phyloP scores from a whole-genome alignment of 345 rosid species.

The Nasturtium officinale region DNA sequence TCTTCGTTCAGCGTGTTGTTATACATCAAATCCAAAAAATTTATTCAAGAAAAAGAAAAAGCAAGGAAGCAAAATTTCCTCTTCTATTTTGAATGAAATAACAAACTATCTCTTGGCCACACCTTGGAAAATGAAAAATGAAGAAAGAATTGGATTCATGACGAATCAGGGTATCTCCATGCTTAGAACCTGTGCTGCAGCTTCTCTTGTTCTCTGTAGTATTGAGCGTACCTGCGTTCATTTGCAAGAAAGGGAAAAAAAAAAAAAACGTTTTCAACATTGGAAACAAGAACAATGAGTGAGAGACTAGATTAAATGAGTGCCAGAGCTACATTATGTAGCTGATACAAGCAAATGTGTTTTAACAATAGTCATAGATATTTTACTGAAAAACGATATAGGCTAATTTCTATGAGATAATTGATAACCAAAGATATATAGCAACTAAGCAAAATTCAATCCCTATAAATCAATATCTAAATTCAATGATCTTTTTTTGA shows the following conservation, averaged over 20 bases:
- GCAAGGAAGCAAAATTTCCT: slow-evolving; percentile 28
- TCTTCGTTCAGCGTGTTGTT: background rate
- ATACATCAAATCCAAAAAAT: background rate
- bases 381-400: background rate
- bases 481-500: background rate
- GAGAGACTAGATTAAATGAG: background rate
- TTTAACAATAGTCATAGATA: background rate
- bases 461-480: background rate
- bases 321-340: slow-evolving; percentile 2
- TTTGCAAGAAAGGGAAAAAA: background rate
- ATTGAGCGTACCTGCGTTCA: slow-evolving; percentile 38
- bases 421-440: slow-evolving; percentile 17
- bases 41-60: slow-evolving; percentile 25
- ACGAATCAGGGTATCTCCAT: background rate
- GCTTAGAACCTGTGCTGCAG: slow-evolving; percentile 39
- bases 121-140: background rate
- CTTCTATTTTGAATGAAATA: slow-evolving; percentile 8
- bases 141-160: slow-evolving; percentile 25
- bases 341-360: background rate
- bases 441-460: background rate
- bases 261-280: background rate
- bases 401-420: background rate
- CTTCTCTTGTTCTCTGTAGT: slow-evolving; percentile 41
- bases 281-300: background rate
- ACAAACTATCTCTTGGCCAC: slow-evolving; percentile 1